Percentiles rank a stretch among this genome's conserved stretches.
phyloP scores from a whole-genome alignment of 2,329 filamentous ascomycete species.

The Cercospora sp. region DNA sequence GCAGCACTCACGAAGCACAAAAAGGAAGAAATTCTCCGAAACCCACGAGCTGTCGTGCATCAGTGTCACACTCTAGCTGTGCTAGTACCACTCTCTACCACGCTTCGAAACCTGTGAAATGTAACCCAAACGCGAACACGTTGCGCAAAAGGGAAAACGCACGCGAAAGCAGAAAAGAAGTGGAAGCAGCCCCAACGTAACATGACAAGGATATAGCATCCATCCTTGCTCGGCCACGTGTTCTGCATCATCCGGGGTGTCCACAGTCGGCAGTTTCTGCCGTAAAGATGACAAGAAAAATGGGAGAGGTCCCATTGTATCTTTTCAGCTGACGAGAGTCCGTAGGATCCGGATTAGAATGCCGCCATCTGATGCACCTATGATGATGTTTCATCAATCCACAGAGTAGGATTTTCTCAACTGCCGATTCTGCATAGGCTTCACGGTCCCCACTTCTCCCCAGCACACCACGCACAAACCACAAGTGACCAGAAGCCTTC shows the following conservation, averaged over 20 bases:
- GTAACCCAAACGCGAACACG: background rate
- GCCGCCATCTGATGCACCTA: background rate
- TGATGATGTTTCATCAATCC: background rate
- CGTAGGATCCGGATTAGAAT: background rate
- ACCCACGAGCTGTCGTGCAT: slow-evolving; percentile 5
- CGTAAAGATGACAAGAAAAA: background rate
- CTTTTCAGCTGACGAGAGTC: background rate
- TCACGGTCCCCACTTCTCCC: background rate
- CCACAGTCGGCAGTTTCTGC: background rate
- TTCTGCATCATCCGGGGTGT: background rate
- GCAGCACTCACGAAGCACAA: background rate
- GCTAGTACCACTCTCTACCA: background rate
- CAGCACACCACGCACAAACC: background rate
- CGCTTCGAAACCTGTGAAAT: slow-evolving; percentile 3
- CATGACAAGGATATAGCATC: background rate
- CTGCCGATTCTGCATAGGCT: background rate
- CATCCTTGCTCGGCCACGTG: background rate
- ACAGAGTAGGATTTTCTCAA: background rate
- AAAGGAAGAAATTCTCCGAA: slow-evolving; percentile 6
- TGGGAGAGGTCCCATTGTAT: background rate
- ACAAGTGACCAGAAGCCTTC: background rate
- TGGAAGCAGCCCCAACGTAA: background rate
- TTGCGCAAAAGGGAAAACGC: background rate
- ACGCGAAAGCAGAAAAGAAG: background rate
- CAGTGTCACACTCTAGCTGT: background rate